These are phyloP conservation scores for Fusarium gaditjirri DNA, from an alignment of 2,329 filamentous ascomycete genomes.

Conservation along the genomic window DNA sequence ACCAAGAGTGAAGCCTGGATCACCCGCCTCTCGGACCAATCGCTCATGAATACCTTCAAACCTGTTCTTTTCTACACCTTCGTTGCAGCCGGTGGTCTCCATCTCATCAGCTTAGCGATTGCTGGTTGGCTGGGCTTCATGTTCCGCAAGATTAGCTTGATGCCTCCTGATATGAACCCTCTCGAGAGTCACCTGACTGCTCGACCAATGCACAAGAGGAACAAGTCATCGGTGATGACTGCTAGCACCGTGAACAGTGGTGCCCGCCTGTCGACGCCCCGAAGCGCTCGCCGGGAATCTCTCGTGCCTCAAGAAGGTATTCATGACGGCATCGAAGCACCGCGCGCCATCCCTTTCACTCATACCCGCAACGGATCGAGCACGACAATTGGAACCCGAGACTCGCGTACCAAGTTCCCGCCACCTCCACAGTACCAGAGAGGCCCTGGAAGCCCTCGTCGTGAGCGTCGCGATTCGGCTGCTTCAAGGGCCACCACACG, in stretches of 20 bases:
- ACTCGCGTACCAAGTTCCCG: slow-evolving; percentile 66
- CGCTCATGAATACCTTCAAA: slow-evolving; percentile 69
- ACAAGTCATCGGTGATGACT: slow-evolving; percentile 67
- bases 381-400: slow-evolving; percentile 63
- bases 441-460: slow-evolving; percentile 54
- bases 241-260: slow-evolving; percentile 59
- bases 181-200: slow-evolving; percentile 87
- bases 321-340: slow-evolving; percentile 58
- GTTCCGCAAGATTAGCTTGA: slow-evolving; percentile 82
- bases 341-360: slow-evolving; percentile 77
- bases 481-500: slow-evolving; percentile 60
- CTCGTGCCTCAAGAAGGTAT: slow-evolving; percentile 57
- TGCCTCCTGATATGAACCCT: slow-evolving; percentile 96
- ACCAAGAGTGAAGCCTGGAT: slow-evolving; percentile 67
- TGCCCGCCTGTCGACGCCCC: slow-evolving; percentile 66
- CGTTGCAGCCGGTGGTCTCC: slow-evolving; percentile 71
- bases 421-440: slow-evolving; percentile 65
- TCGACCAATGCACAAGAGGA: slow-evolving; percentile 76
- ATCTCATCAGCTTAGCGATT: slow-evolving; percentile 75
- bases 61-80: slow-evolving; percentile 75
- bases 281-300: slow-evolving; percentile 56
- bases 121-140: slow-evolving; percentile 80
- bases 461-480: slow-evolving; percentile 56
- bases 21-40: slow-evolving; percentile 70
- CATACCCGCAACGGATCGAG: slow-evolving; percentile 77